phyloP scores from a whole-genome alignment of 139 green algal species.

The Coccomyxa sp. region DNA sequence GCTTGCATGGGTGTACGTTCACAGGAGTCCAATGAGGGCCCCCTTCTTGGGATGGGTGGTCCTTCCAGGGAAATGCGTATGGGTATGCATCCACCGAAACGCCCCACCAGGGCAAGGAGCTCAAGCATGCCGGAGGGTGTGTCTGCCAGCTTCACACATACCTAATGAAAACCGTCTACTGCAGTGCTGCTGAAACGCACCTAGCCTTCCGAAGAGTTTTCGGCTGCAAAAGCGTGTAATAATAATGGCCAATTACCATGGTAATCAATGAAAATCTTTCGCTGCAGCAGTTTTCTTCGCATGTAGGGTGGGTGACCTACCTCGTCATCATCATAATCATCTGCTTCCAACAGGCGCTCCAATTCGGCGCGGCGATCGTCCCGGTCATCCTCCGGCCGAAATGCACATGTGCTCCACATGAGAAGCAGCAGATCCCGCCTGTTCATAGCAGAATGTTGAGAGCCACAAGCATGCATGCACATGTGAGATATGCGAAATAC shows the following conservation, averaged over 20 bases:
- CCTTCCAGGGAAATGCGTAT: neutral
- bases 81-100: neutral
- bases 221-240: too few relatives aligned
- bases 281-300: too few relatives aligned
- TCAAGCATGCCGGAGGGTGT: slow-evolving; percentile 6
- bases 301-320: too few relatives aligned
- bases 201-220: too few relatives aligned
- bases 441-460: neutral
- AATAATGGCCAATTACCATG: too few relatives aligned
- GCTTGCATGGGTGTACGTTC: too few relatives aligned
- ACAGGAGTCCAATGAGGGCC: too few relatives aligned
- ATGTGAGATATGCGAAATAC: too few relatives aligned
- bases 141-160: slow-evolving; percentile 19
- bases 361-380: neutral
- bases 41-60: slow-evolving; percentile 2
- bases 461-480: too few relatives aligned
- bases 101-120: neutral
- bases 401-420: neutral
- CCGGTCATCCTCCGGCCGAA: neutral
- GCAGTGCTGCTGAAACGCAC: too few relatives aligned
- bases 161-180: too few relatives aligned
- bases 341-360: neutral
- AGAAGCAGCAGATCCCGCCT: neutral
- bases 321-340: neutral
- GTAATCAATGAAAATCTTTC: too few relatives aligned